Evolutionary conservation across 768 basidiomycete genomes (phyloP).

Genomic region (Mycena amicta): DNA sequence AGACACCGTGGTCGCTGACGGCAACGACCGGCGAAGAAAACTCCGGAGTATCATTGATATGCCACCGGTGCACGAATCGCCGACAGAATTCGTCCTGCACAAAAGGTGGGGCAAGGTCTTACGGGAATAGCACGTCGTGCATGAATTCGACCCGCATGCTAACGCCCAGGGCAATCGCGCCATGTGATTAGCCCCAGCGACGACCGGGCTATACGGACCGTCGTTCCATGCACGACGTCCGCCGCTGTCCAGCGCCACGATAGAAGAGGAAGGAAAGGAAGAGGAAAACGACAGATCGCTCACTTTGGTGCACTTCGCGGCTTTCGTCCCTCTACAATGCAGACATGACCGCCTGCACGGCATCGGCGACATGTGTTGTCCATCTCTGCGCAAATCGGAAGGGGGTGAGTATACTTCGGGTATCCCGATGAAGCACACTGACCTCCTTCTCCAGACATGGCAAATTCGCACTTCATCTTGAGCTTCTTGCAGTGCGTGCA

Average conservation of each 20-base stretch:
- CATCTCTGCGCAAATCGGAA: neutral
- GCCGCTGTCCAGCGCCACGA: too few relatives aligned
- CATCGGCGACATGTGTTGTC: constrained; percentile 82
- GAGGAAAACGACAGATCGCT: constrained; percentile 38
- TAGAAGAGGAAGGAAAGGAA: constrained; percentile 9
- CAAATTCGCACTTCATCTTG: constrained; percentile 92
- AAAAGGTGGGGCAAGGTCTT: too few relatives aligned
- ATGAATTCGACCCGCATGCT: too few relatives aligned
- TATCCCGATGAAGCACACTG: neutral
- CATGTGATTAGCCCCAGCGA: too few relatives aligned
- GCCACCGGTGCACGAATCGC: constrained; percentile 5
- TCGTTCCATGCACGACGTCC: too few relatives aligned
- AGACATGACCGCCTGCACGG: constrained; percentile 69
- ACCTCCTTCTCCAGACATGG: constrained; percentile 41
- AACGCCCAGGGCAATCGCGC: too few relatives aligned
- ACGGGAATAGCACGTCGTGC: too few relatives aligned
- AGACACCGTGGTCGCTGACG: too few relatives aligned
- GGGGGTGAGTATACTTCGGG: neutral
- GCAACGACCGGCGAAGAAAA: neutral
- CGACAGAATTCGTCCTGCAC: neutral
- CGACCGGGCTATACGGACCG: too few relatives aligned
- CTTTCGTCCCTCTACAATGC: constrained; percentile 84
- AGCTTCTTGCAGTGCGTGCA: constrained; percentile 87
- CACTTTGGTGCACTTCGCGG: constrained; percentile 80
- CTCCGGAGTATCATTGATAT: neutral